Evolutionary conservation across 495 filamentous ascomycete genomes (phyloP).

Genomic region (Darksidea phi): DNA sequence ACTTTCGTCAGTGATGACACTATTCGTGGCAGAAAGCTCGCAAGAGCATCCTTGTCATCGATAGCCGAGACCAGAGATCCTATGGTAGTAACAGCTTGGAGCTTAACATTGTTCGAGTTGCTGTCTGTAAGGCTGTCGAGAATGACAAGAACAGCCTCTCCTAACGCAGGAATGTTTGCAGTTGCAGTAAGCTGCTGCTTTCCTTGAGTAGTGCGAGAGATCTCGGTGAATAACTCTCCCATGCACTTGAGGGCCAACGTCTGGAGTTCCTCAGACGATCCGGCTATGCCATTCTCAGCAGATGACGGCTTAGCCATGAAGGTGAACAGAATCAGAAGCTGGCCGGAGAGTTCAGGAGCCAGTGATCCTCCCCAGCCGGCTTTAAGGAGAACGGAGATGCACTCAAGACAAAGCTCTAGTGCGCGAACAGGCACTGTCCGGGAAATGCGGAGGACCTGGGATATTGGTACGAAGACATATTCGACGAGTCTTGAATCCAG

Average conservation of each 20-base stretch:
- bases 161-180: conserved; percentile 72
- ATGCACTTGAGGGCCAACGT: conserved; percentile 57
- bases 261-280: conserved; percentile 44
- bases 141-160: conserved; percentile 76
- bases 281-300: conserved; percentile 32
- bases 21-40: conserved; percentile 83
- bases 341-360: conserved; percentile 67
- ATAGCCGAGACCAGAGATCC: conserved; percentile 61
- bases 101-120: conserved; percentile 60
- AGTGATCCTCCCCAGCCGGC: conserved; percentile 74
- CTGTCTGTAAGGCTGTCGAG: conserved; percentile 67
- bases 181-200: conserved; percentile 51
- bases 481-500: conserved; percentile 84
- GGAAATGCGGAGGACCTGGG: conserved; percentile 76
- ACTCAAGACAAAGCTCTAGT: conserved; percentile 71
- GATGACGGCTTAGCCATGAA: conserved; percentile 70
- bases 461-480: conserved; percentile 91
- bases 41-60: conserved; percentile 67
- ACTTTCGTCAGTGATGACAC: conserved; percentile 77
- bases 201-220: conserved; percentile 37
- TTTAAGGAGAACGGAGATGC: conserved; percentile 66
- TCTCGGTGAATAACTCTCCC: conserved; percentile 50
- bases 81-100: conserved; percentile 65
- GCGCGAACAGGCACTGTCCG: conserved; percentile 68
- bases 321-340: conserved; percentile 81